Percentiles rank a stretch among this genome's conserved stretches.
These are phyloP conservation scores for Sclerotinia sclerotiorum DNA, from an alignment of 2,329 filamentous ascomycete genomes.

Conservation along the genomic window DNA sequence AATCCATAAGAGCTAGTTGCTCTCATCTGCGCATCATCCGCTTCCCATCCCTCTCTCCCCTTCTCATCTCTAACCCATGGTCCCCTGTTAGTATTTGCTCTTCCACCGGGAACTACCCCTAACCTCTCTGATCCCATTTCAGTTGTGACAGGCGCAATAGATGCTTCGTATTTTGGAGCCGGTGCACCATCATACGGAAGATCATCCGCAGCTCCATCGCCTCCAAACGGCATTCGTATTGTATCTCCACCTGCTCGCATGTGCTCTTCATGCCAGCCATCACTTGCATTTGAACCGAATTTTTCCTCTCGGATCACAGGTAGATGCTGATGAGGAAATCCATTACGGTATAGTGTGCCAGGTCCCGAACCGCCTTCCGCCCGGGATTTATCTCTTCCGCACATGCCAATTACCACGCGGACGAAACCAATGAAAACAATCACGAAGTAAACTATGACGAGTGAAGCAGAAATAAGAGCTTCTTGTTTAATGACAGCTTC, in stretches of 20 bases:
- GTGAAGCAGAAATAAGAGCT: conserved; percentile 71
- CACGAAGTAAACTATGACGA: conserved; percentile 76
- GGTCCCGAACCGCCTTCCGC: conserved; percentile 54
- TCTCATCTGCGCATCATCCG: not conserved
- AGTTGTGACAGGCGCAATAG: not conserved
- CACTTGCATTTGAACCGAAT: not conserved
- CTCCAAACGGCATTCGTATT: not conserved
- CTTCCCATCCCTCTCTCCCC: not conserved
- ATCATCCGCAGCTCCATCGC: not conserved
- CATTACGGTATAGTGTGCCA: not conserved
- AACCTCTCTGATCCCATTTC: not conserved
- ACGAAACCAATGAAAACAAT: conserved; percentile 73
- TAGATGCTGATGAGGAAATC: not conserved
- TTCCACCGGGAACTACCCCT: not conserved
- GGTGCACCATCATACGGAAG: not conserved
- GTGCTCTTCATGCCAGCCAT: conserved; percentile 6
- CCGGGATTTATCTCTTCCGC: conserved; percentile 57
- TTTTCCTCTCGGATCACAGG: not conserved
- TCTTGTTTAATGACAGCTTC: conserved; percentile 69
- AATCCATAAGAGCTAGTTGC: not conserved
- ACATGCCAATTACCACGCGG: conserved; percentile 63
- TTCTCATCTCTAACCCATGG: conserved; percentile 11
- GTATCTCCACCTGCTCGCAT: not conserved
- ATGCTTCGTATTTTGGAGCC: not conserved
- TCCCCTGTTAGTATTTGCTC: not conserved